Base-by-base conservation (phyloP, 2,329 filamentous ascomycete species). In the Rutstroemia sp. region DNA sequence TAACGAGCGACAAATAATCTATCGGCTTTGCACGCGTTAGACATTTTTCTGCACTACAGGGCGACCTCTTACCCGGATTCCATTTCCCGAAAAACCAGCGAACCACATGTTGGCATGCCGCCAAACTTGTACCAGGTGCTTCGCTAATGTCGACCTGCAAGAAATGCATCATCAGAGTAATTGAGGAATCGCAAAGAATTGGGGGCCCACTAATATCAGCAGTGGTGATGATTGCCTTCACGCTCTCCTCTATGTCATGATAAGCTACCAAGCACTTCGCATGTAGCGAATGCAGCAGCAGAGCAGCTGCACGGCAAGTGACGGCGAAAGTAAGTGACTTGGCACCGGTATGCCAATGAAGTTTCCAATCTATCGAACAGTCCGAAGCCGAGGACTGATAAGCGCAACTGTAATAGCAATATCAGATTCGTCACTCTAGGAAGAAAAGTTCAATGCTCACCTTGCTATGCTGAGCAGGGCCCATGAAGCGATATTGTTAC, bases 71-170 rank as follows among this genome's bases (percentile, higher is more conserved):
- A 92, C 89, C 84, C 61, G 91, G 87, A 62, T 84, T 84, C 91
- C 92, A 99, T 65, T 81, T 86, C 36, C 84, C 80, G 64, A 91
- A 84, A 1, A 94, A 70, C 94, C 94, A 99, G 64, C 84, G 79
- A 56, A 94, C 81, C 38, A 94, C 79, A 64, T 88, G 82, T 61
- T 83, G 87, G 39, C 83, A 84, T 3, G 84, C 87, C 40, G 77
- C 76, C 62, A 84, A 81, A 61, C 82, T 88, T 38, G 82, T 81
- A 57, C 81, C 85, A 1, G 89, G 87, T 46, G 87, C 82, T 64
- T 86, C 80, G 27, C 80, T 78, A 62, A 87, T 84, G 52, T 83
- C 82, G 42, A 83, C 74, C 56, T 84, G 79, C 38, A 94, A 75
- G 44, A 95, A 70, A 54, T 81, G 80, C 16, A 80, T 75, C 82